Evolutionary conservation across 2,329 filamentous ascomycete species (phyloP).

Genomic region (Colletotrichum cuscutae): DNA sequence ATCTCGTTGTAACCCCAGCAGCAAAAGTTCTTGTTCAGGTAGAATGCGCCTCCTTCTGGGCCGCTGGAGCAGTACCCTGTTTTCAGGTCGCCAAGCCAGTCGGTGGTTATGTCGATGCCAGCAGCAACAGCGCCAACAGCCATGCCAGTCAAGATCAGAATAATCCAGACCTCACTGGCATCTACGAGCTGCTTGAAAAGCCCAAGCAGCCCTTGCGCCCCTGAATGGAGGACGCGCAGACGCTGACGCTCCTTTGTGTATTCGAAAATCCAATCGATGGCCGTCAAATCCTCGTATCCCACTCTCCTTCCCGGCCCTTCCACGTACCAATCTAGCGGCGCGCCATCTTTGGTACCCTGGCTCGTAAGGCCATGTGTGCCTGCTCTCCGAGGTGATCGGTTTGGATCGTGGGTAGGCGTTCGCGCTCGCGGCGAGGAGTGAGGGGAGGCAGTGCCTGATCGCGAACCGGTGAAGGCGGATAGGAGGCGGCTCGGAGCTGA

Average conservation of each 20-base stretch:
- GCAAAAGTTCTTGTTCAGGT: constrained; percentile 91
- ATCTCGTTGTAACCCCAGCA: constrained; percentile 90
- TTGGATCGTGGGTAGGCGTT: constrained; percentile 37
- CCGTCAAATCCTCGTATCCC: constrained; percentile 94
- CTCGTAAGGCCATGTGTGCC: constrained; percentile 33
- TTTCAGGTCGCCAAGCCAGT: constrained; percentile 95
- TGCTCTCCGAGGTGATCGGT: constrained; percentile 30
- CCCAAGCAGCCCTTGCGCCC: constrained; percentile 76
- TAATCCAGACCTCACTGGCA: constrained; percentile 89
- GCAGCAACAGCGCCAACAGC: constrained; percentile 87
- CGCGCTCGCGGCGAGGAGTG: constrained; percentile 30
- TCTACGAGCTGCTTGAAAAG: constrained; percentile 80
- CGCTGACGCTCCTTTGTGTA: constrained; percentile 96
- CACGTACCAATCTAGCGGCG: constrained; percentile 81
- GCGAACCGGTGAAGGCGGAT: constrained; percentile 56
- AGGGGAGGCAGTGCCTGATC: constrained; percentile 37
- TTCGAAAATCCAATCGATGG: constrained; percentile 99
- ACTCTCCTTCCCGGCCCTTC: constrained; percentile 91
- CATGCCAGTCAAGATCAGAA: constrained; percentile 86
- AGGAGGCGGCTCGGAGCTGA: constrained; percentile 60
- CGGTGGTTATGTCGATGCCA: constrained; percentile 87
- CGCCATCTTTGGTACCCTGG: constrained; percentile 54
- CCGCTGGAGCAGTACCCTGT: constrained; percentile 84
- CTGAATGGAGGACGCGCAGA: constrained; percentile 78
- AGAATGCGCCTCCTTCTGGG: constrained; percentile 84